Evolutionary conservation across 352 stramenopile species (phyloP).

Genomic region (Bremia lactucae): DNA sequence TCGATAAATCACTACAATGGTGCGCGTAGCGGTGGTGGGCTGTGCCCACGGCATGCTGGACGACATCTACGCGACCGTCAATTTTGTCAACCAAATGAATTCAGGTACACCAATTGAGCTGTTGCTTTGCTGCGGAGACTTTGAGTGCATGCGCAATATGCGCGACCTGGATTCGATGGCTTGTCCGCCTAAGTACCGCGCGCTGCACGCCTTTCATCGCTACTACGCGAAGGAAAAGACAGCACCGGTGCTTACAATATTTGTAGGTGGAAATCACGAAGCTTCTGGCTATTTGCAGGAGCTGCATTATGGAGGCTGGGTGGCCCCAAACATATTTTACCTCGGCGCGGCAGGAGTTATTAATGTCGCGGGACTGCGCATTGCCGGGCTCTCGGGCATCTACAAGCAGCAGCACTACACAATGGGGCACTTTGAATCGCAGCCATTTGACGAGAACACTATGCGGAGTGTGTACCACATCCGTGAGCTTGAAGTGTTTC

Average conservation of each 20-base stretch:
- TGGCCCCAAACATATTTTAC: conserved; percentile 99
- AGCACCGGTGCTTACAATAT: conserved; percentile 92
- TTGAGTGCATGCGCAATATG: conserved; percentile 94
- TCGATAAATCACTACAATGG: too few species aligned
- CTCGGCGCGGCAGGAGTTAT: conserved; percentile 91
- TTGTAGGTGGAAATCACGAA: conserved; percentile 99
- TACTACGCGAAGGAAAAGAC: conserved; percentile 92
- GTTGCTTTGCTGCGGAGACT: conserved; percentile 97
- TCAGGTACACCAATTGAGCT: conserved; percentile 83
- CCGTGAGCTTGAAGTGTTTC: conserved; percentile 88
- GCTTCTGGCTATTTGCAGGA: conserved; percentile 95
- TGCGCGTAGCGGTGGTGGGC: conserved; percentile 91
- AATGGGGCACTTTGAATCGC: conserved; percentile 81
- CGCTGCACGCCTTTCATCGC: conserved; percentile 87
- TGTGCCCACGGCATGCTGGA: conserved; percentile 98
- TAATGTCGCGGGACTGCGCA: conserved; percentile 86
- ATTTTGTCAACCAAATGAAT: conserved; percentile 85
- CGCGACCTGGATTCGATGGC: conserved; percentile 91
- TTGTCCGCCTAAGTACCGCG: conserved; percentile 94
- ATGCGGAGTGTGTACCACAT: conserved; percentile 95
- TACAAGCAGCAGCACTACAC: conserved; percentile 92
- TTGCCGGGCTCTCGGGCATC: conserved; percentile 96
- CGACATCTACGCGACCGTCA: conserved; percentile 93
- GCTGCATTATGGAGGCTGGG: conserved; percentile 96
- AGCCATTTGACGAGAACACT: conserved; percentile 56